Evolutionary conservation across 495 filamentous ascomycete genomes (phyloP).

Genomic region (Bacidia gigantensis): DNA sequence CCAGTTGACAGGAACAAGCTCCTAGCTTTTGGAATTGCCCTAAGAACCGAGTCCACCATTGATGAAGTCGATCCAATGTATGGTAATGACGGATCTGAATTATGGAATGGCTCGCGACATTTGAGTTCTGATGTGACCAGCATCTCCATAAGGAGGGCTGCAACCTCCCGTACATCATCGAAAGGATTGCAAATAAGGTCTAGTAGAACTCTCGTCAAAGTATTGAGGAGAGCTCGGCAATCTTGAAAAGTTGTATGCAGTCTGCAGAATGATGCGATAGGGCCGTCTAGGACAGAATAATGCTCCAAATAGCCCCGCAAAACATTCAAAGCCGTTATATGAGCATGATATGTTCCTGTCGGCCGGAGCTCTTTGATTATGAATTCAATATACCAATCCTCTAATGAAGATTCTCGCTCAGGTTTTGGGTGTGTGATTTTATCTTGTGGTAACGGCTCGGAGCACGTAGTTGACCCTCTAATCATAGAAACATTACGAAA

Average conservation of each 20-base stretch:
- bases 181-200: slow-evolving; percentile 80
- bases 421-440: no score
- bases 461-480: slow-evolving; percentile 27
- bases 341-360: slow-evolving; percentile 71
- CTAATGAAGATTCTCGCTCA: no score
- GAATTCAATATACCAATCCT: slow-evolving; percentile 51
- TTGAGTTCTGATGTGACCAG: background rate
- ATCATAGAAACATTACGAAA: background rate
- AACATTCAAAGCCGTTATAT: slow-evolving; percentile 63
- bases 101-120: no score
- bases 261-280: background rate
- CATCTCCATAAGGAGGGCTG: slow-evolving; percentile 43
- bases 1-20: slow-evolving; percentile 35
- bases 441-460: no score
- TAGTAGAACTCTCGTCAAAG: slow-evolving; percentile 35
- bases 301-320: slow-evolving; percentile 44
- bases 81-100: no score
- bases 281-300: background rate
- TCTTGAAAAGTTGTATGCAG: background rate
- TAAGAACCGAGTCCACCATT: no score
- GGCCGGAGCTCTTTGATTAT: slow-evolving; percentile 58
- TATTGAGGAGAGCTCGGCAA: background rate
- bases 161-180: slow-evolving; percentile 68
- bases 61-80: no score
- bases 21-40: background rate